Conservation (phyloP, 2,329 filamentous ascomycete species). For the Claviceps monticola region DNA sequence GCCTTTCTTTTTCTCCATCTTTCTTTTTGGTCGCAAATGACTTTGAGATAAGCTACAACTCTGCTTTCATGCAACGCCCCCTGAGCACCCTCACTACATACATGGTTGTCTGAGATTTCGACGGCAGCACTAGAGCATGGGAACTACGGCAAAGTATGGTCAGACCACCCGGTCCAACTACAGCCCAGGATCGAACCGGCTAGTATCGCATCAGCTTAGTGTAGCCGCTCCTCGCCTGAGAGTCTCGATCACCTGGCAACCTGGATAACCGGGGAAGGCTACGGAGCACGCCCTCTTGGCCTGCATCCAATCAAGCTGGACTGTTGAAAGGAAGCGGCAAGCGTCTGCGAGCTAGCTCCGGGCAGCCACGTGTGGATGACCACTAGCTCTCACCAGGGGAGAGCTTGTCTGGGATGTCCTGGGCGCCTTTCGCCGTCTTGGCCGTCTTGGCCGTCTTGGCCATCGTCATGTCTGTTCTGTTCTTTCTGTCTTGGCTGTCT, state of each 20-base stretch:
- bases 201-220: neutral
- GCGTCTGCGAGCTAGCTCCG: constrained; percentile 9
- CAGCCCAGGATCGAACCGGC: neutral
- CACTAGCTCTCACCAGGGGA: neutral
- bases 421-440: no score
- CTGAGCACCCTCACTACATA: no score
- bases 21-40: neutral
- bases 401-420: neutral
- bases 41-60: neutral
- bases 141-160: neutral
- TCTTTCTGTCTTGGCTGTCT: neutral
- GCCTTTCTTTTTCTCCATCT: no score
- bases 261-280: neutral
- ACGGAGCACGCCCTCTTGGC: neutral
- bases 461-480: no score
- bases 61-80: no score
- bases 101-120: neutral
- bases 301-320: neutral
- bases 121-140: neutral
- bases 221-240: neutral
- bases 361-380: constrained; percentile 10
- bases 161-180: neutral
- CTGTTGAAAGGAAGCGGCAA: neutral
- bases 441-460: no score
- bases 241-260: neutral